Conservation (phyloP, 2,329 filamentous ascomycete species). For the Celoporthe dispersa region DNA sequence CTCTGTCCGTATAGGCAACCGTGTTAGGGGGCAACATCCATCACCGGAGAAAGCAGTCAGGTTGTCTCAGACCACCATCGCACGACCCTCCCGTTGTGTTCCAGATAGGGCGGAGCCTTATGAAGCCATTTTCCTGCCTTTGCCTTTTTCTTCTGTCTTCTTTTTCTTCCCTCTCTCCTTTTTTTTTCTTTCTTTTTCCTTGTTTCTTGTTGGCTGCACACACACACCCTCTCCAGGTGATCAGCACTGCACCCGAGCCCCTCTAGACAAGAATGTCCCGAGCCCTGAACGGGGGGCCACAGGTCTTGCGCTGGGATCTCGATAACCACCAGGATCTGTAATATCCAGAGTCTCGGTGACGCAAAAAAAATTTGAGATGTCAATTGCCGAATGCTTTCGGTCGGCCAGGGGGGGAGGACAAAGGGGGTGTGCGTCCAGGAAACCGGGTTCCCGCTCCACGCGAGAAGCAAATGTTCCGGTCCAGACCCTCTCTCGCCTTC, state of each 20-base stretch:
- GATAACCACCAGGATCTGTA: background rate
- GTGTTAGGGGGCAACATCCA: too few species aligned
- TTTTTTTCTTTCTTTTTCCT: too few species aligned
- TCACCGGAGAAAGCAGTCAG: background rate
- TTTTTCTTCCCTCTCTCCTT: background rate
- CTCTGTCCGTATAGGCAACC: too few species aligned
- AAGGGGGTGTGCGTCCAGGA: background rate
- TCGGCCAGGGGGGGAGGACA: background rate
- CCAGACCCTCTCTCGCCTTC: background rate
- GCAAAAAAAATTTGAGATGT: background rate
- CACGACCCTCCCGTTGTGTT: background rate
- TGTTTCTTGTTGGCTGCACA: too few species aligned
- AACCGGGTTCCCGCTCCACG: background rate
- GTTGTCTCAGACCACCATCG: background rate
- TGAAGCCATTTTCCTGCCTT: background rate
- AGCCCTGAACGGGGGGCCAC: background rate
- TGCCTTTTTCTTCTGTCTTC: background rate
- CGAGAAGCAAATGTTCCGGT: conserved; percentile 1
- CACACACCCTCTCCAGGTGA: background rate
- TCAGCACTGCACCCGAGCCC: too few species aligned
- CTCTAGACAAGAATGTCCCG: background rate
- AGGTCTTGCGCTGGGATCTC: background rate
- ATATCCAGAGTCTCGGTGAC: background rate
- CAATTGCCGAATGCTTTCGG: background rate
- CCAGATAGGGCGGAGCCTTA: background rate